Evolutionary conservation across 2,329 filamentous ascomycete species (phyloP), one percentile per base, ranked within the genome.

Genomic region (Xylariales sp.): DNA sequence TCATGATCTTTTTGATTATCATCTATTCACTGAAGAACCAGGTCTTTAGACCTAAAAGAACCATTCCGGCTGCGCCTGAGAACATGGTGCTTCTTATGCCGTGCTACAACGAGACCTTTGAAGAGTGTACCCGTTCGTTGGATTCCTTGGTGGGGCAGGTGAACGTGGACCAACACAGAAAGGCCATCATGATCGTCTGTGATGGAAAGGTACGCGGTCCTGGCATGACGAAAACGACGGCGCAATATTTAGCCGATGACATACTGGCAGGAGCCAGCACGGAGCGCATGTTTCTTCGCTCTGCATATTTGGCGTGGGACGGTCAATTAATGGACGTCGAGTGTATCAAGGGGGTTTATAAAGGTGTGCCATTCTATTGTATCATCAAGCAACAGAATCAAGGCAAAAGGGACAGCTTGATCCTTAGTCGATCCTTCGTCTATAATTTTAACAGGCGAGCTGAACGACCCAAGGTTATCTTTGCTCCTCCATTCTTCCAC

Each of bases 311-410:
- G 14, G 67, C 67, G 1, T 64, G 68, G 33, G 67, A 71, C 21
- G 65, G 66, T 0, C 53, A 66, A 16, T 63, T 63, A 27, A 70
- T 70, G 67, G 66, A 67, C 5, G 60, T 69, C 35, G 63, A 62
- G 38, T 57, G 67, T 5, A 60, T 66, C 16, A 63, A 56, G 0
- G 70, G 70, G 0, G 56, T 50, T 23, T 72, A 70, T 53, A 65
- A 63, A 45, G 67, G 63, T 2, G 45, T 70, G 0, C 68, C 69
- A 0, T 72, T 66, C 40, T 54, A 70, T 20, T 65, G 69, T 40
- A 65, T 73, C 25, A 65, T 69, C 32, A 73, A 73, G 48, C 56
- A 63, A 12, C 63, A 69, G 49, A 72, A 71, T 49, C 66, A 70
- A 44, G 69, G 68, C 24, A 74, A 72, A 50, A 60, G 67, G 3